phyloP scores from a whole-genome alignment of 1,139 yeast genomes.

The Pichia sp. region DNA sequence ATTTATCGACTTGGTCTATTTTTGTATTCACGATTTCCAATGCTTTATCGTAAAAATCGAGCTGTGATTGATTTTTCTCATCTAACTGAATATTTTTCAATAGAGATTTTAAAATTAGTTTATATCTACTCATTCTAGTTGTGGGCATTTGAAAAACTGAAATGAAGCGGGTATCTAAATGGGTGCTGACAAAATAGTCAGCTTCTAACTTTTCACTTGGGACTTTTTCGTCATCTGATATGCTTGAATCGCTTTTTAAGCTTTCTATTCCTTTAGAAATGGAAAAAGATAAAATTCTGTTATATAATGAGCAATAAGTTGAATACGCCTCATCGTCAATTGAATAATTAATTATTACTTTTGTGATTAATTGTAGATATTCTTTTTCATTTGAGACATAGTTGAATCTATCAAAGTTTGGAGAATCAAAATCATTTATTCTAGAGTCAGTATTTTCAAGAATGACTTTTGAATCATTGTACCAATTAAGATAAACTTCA shows the following conservation, averaged over 20 bases:
- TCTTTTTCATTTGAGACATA: constrained; percentile 14
- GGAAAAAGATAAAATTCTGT: constrained; percentile 32
- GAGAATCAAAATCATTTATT: constrained; percentile 12
- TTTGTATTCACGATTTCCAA: constrained; percentile 18
- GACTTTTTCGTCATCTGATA: constrained; percentile 24
- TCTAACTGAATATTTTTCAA: constrained; percentile 17
- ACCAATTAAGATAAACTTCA: constrained; percentile 14
- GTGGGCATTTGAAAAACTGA: constrained; percentile 50
- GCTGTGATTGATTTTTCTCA: constrained; percentile 13
- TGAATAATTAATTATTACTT: constrained; percentile 25
- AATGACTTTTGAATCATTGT: constrained; percentile 12
- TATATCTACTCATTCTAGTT: constrained; percentile 42
- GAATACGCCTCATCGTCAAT: constrained; percentile 31
- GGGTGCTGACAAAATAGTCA: constrained; percentile 28
- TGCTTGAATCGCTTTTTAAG: constrained; percentile 17
- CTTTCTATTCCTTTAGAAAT: constrained; percentile 21
- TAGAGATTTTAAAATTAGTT: constrained; percentile 38
- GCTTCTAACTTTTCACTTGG: constrained; percentile 25
- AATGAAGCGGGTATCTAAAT: constrained; percentile 23
- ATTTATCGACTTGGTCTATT: constrained; percentile 27
- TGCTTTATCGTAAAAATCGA: constrained; percentile 9
- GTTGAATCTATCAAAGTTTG: constrained; percentile 16
- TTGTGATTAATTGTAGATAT: constrained; percentile 24
- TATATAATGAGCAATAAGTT: constrained; percentile 35
- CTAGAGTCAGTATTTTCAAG: background rate